Evolutionary conservation across 495 filamentous ascomycete genomes (phyloP).

Genomic region (Pyronema domesticum): DNA sequence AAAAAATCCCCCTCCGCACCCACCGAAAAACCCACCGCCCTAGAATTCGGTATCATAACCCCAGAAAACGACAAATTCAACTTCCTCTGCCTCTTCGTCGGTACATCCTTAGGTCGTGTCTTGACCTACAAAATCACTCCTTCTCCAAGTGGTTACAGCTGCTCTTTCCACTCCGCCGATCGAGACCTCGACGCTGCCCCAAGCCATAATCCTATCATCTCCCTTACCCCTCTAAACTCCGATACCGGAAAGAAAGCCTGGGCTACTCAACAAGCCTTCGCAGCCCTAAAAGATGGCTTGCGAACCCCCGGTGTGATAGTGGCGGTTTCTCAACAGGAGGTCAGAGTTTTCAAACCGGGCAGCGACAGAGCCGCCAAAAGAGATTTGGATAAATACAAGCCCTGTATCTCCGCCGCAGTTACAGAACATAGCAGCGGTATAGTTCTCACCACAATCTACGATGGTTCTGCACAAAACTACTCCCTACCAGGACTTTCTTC

Average conservation of each 20-base stretch:
- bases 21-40: conserved; percentile 53
- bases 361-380: conserved; percentile 63
- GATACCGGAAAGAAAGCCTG: conserved; percentile 19
- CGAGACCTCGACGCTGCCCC: background rate
- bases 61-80: conserved; percentile 64
- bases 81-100: conserved; percentile 79
- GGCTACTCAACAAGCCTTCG: conserved; percentile 46
- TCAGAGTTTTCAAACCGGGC: conserved; percentile 46
- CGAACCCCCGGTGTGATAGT: conserved; percentile 12
- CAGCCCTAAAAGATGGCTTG: conserved; percentile 47
- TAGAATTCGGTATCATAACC: conserved; percentile 89
- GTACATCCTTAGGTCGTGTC: conserved; percentile 66
- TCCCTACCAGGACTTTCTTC: conserved; percentile 52
- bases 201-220: background rate
- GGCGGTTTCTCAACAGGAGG: conserved; percentile 49
- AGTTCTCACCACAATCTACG: too few species aligned
- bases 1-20: conserved; percentile 24
- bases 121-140: conserved; percentile 83
- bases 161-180: conserved; percentile 46
- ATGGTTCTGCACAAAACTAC: conserved; percentile 46
- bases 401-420: conserved; percentile 63
- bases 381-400: conserved; percentile 53
- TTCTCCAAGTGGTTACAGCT: conserved; percentile 44
- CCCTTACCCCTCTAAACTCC: conserved; percentile 1
- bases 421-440: conserved; percentile 31